A percentile compares a stretch with the other conserved stretches of the same genome.
Conservation (phyloP, 768 basidiomycete species). For the Fistulinella prunicolor region DNA sequence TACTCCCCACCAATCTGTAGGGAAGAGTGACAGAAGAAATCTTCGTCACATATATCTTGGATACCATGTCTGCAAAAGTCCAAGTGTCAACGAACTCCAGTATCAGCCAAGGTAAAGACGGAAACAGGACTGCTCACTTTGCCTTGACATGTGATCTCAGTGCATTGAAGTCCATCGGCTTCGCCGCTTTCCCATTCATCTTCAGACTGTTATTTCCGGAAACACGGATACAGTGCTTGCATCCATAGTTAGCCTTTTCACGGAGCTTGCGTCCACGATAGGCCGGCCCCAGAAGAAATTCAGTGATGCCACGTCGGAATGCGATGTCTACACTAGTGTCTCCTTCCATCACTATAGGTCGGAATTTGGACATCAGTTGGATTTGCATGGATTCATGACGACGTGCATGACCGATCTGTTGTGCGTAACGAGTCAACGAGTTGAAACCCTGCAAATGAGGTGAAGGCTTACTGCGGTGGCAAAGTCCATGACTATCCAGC, state of each 20-base stretch:
- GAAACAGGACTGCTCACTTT: slow-evolving; percentile 43
- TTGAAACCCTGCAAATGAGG: no score
- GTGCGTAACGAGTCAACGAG: neutral
- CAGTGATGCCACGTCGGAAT: slow-evolving; percentile 26
- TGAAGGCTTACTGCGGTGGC: slow-evolving; percentile 41
- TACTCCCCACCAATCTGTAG: no score
- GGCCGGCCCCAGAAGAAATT: slow-evolving; percentile 18
- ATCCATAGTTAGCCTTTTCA: slow-evolving; percentile 43
- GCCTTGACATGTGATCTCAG: slow-evolving; percentile 60
- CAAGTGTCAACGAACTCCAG: slow-evolving; percentile 3
- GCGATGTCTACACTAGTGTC: no score
- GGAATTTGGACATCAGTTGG: slow-evolving; percentile 19
- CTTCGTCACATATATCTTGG: slow-evolving; percentile 49
- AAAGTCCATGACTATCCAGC: slow-evolving; percentile 47
- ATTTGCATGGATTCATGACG: slow-evolving; percentile 57
- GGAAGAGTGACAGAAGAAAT: slow-evolving; percentile 37
- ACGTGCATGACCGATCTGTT: slow-evolving; percentile 62
- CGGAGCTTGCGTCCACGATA: slow-evolving; percentile 28
- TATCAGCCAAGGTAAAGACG: neutral
- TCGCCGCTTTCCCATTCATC: neutral
- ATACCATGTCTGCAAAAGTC: slow-evolving; percentile 47
- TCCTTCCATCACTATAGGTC: no score
- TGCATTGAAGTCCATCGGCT: slow-evolving; percentile 50
- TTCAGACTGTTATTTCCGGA: neutral
- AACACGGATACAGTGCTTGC: slow-evolving; percentile 46